These are phyloP conservation scores for Boletus edulis DNA, from an alignment of 768 basidiomycete species.

Conservation along the genomic window DNA sequence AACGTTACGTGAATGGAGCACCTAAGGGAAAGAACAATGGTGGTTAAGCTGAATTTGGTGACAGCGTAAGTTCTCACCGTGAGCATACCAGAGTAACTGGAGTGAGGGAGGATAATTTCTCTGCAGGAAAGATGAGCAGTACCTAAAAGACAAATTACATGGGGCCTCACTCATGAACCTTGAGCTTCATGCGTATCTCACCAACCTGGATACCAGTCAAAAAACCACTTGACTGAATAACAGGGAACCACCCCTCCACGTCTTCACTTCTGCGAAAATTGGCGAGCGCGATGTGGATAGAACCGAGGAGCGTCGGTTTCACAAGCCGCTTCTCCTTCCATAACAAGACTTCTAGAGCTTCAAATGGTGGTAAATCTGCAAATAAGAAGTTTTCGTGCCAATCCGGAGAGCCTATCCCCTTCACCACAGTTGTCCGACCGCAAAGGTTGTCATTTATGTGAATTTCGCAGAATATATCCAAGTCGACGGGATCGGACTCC, in stretches of 20 bases:
- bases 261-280: constrained; percentile 73
- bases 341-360: constrained; percentile 62
- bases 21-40: constrained; percentile 6
- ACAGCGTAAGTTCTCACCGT: constrained; percentile 40
- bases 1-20: constrained; percentile 57
- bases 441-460: constrained; percentile 62
- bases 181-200: constrained; percentile 70
- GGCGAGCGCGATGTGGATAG: constrained; percentile 57
- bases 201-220: constrained; percentile 62
- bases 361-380: constrained; percentile 76
- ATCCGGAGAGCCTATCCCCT: constrained; percentile 61
- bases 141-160: neutral
- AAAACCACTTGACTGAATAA: constrained; percentile 50
- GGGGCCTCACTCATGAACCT: constrained; percentile 65
- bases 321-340: constrained; percentile 65
- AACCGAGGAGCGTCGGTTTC: constrained; percentile 59
- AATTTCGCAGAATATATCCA: constrained; percentile 80
- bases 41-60: neutral
- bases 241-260: constrained; percentile 85
- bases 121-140: constrained; percentile 35
- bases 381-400: constrained; percentile 84
- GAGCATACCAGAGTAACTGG: constrained; percentile 59
- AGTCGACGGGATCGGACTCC: constrained; percentile 55
- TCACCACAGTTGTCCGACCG: constrained; percentile 74
- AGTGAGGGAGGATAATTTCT: constrained; percentile 75